phyloP scores from a whole-genome alignment of 176 grass and related monocot species.

The Dactylis glomerata region DNA sequence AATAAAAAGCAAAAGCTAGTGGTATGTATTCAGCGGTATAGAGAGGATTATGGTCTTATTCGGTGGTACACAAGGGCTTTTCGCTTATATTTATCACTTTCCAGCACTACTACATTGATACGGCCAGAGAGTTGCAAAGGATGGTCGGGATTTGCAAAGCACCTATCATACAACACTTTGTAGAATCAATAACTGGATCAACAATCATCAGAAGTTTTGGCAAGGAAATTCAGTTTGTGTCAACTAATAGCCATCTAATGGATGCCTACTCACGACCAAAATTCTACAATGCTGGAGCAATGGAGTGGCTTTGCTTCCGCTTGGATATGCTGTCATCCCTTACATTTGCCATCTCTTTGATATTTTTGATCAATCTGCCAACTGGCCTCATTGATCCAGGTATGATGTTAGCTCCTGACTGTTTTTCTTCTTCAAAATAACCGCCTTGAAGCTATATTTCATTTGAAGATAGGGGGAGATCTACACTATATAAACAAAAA shows the following conservation, averaged over 20 bases:
- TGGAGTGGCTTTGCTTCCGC: conserved; percentile 20
- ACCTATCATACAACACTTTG: conserved; percentile 76
- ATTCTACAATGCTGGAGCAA: conserved; percentile 16
- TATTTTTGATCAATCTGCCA: neutral
- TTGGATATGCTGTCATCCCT: conserved; percentile 12
- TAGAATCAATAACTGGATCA: conserved; percentile 45
- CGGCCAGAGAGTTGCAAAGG: conserved; percentile 61
- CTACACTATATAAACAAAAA: neutral
- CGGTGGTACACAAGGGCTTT: neutral
- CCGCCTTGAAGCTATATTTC: neutral
- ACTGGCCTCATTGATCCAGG: neutral
- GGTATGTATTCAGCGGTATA: neutral
- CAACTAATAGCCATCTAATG: conserved; percentile 6
- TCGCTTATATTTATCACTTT: conserved; percentile 7
- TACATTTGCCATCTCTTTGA: conserved; percentile 14
- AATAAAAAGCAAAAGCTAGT: neutral
- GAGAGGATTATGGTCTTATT: neutral
- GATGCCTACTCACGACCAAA: conserved; percentile 5
- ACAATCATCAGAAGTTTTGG: conserved; percentile 16
- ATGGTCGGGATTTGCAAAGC: conserved; percentile 69
- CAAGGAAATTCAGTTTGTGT: neutral
- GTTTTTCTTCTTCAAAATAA: neutral
- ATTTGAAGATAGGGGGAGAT: neutral
- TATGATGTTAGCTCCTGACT: neutral
- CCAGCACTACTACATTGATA: conserved; percentile 69